phyloP scores from a whole-genome alignment of 768 basidiomycete species.

The Rhizopogon vulgaris region DNA sequence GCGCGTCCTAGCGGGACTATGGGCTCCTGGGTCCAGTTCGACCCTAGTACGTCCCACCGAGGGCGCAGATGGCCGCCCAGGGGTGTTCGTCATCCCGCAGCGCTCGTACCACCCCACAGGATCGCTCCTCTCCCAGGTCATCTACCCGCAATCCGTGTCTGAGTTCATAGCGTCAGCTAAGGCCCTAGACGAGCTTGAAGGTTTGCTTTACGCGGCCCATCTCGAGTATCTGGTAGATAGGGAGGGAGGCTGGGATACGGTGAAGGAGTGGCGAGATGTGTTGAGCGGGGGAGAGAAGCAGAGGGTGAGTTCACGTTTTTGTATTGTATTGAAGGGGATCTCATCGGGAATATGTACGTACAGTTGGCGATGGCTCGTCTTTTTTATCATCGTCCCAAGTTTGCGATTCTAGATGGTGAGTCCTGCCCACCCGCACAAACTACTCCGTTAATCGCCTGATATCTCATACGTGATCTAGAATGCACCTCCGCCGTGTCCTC shows the following conservation, averaged over 20 bases:
- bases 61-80: conserved; percentile 35
- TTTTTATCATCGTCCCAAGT: conserved; percentile 81
- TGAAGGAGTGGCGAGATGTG: conserved; percentile 96
- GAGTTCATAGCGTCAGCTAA: conserved; percentile 11
- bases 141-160: conserved; percentile 39
- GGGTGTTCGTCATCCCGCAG: conserved; percentile 87
- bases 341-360: background rate
- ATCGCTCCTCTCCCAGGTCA: conserved; percentile 85
- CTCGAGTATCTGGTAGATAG: conserved; percentile 78
- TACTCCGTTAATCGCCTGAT: no score
- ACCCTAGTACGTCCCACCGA: conserved; percentile 16
- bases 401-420: conserved; percentile 81
- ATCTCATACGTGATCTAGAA: conserved; percentile 39
- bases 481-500: conserved; percentile 95
- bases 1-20: conserved; percentile 82
- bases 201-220: conserved; percentile 76
- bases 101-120: conserved; percentile 89
- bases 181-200: conserved; percentile 64
- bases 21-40: conserved; percentile 53
- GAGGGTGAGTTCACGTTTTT: conserved; percentile 39
- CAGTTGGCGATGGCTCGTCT: conserved; percentile 92
- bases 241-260: conserved; percentile 84
- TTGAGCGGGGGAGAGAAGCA: conserved; percentile 97
- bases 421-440: conserved; percentile 50
- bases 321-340: background rate